These are phyloP conservation scores for Ramicandelaber brevisporus DNA, from an alignment of 192 early-diverging fungal species.

Conservation along the genomic window DNA sequence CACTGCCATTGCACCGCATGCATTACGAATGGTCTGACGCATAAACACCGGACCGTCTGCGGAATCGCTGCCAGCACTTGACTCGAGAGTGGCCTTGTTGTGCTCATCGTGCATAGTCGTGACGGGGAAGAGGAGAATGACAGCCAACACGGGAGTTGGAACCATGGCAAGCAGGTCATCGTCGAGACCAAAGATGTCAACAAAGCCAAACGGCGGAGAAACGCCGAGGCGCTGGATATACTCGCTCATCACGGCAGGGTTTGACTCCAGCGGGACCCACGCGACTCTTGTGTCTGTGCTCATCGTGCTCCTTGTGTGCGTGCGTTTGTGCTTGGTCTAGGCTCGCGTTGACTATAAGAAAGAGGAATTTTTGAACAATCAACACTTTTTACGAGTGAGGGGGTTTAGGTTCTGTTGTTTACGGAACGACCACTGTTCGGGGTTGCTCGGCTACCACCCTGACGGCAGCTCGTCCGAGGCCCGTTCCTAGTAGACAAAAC, in stretches of 20 bases:
- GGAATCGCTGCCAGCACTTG: conserved; percentile 3
- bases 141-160: conserved; percentile 53
- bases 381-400: too few relatives aligned
- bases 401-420: too few relatives aligned
- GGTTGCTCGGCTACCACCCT: too few relatives aligned
- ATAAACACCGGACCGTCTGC: conserved; percentile 39
- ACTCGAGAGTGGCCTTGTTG: conserved; percentile 19
- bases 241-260: conserved; percentile 47
- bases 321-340: too few relatives aligned
- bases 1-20: conserved; percentile 87
- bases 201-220: conserved; percentile 27
- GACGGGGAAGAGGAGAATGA: conserved; percentile 72
- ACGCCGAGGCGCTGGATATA: conserved; percentile 49
- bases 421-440: too few relatives aligned
- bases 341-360: too few relatives aligned
- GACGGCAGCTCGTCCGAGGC: too few relatives aligned
- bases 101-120: conserved; percentile 32
- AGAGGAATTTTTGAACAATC: too few relatives aligned
- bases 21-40: conserved; percentile 70
- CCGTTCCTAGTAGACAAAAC: too few relatives aligned
- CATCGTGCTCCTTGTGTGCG: too few relatives aligned
- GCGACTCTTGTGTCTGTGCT: conserved; percentile 13
- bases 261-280: conserved; percentile 78
- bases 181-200: conserved; percentile 68
- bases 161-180: conserved; percentile 55